These are phyloP conservation scores for Fraxinus quadrangulata DNA, from an alignment of 257 asterid species.

Conservation along the genomic window DNA sequence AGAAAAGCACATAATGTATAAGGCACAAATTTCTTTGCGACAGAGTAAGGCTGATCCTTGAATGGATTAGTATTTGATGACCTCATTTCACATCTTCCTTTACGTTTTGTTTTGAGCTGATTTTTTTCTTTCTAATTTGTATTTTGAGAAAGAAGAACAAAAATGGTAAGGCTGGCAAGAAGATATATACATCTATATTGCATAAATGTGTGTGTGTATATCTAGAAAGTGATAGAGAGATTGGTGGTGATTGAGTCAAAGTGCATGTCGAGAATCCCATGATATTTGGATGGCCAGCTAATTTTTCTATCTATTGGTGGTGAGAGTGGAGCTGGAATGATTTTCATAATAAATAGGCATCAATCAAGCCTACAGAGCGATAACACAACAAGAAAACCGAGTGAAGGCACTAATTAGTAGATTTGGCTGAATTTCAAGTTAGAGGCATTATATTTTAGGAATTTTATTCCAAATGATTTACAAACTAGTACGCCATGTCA, in stretches of 20 bases:
- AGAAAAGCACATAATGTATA: constrained; percentile 41
- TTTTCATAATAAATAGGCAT: too few species aligned
- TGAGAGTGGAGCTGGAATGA: not conserved
- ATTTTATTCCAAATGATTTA: too few species aligned
- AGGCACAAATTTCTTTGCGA: constrained; percentile 32
- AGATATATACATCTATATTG: not conserved
- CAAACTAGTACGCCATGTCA: too few species aligned
- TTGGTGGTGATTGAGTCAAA: constrained; percentile 35
- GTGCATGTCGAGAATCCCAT: constrained; percentile 29
- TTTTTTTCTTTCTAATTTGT: not conserved
- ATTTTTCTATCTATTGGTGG: constrained; percentile 4
- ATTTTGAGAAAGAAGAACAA: not conserved
- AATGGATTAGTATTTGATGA: constrained; percentile 33
- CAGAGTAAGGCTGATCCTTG: constrained; percentile 18
- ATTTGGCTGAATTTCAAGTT: too few species aligned
- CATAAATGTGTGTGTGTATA: not conserved
- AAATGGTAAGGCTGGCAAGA: not conserved
- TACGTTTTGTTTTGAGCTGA: not conserved
- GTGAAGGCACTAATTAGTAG: too few species aligned
- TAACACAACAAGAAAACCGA: too few species aligned
- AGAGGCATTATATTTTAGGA: too few species aligned
- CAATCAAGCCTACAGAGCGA: too few species aligned
- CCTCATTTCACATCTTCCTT: constrained; percentile 34
- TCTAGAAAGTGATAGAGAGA: not conserved
- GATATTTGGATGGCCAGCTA: constrained; percentile 36